These are phyloP conservation scores for Mycena haematopus DNA, from an alignment of 768 basidiomycete species.

Conservation along the genomic window DNA sequence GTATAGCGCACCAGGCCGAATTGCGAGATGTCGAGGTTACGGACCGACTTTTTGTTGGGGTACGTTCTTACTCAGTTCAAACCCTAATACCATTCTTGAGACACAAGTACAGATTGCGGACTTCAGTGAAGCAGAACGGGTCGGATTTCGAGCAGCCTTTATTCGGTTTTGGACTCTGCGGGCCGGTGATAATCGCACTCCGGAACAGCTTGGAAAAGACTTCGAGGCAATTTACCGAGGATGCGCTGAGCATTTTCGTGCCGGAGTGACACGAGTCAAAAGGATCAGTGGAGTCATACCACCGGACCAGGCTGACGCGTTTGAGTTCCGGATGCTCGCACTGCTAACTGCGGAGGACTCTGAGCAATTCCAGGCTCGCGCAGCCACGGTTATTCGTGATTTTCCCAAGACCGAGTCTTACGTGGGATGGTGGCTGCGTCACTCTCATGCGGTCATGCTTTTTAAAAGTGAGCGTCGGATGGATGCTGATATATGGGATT, in stretches of 20 bases:
- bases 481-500: slow-evolving; percentile 39
- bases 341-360: neutral
- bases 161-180: neutral
- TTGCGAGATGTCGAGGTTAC: neutral
- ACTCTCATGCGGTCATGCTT: slow-evolving; percentile 38
- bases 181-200: neutral
- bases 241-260: neutral
- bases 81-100: too few relatives aligned
- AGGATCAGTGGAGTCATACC: slow-evolving; percentile 6
- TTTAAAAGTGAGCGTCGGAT: slow-evolving; percentile 36
- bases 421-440: neutral
- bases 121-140: neutral
- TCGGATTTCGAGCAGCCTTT: neutral
- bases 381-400: neutral
- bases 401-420: neutral
- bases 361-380: neutral
- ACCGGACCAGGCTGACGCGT: neutral
- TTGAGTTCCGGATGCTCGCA: neutral
- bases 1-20: neutral
- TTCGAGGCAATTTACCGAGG: neutral
- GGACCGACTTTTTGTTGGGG: neutral
- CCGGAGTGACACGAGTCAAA: neutral
- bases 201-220: neutral
- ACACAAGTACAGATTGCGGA: neutral
- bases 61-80: neutral